Conservation (phyloP, 176 grass and related monocot genomes). For the Hyparrhenia diplandra region DNA sequence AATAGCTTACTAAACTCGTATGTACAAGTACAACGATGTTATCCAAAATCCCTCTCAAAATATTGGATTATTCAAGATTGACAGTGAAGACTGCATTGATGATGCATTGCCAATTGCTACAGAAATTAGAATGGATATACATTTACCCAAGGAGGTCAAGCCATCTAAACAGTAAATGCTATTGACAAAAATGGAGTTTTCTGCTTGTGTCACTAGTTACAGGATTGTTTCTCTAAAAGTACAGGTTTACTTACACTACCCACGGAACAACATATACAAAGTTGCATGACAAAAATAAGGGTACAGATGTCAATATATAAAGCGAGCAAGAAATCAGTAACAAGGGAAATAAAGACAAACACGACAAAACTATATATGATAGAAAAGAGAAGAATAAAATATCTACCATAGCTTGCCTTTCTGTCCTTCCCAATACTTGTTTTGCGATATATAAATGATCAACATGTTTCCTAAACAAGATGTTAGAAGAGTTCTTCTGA, state of each 20-base stretch:
- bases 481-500: slow-evolving; percentile 33
- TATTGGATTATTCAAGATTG: background rate
- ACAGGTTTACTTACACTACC: slow-evolving; percentile 7
- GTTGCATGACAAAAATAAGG: background rate
- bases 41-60: background rate
- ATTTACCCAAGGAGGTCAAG: background rate
- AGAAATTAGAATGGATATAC: background rate
- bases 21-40: background rate
- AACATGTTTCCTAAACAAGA: background rate
- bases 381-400: background rate
- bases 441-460: background rate
- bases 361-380: background rate
- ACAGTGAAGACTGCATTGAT: background rate
- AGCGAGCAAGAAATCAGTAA: background rate
- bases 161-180: background rate
- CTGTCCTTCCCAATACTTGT: background rate
- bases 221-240: background rate
- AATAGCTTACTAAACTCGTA: background rate
- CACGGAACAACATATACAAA: background rate
- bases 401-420: background rate
- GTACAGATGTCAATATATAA: background rate
- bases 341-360: background rate
- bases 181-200: slow-evolving; percentile 5
- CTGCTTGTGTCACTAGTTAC: slow-evolving; percentile 3
- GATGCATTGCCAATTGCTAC: background rate